Base-by-base conservation (phyloP, 2,329 filamentous ascomycete species). In the Exophiala sideris region DNA sequence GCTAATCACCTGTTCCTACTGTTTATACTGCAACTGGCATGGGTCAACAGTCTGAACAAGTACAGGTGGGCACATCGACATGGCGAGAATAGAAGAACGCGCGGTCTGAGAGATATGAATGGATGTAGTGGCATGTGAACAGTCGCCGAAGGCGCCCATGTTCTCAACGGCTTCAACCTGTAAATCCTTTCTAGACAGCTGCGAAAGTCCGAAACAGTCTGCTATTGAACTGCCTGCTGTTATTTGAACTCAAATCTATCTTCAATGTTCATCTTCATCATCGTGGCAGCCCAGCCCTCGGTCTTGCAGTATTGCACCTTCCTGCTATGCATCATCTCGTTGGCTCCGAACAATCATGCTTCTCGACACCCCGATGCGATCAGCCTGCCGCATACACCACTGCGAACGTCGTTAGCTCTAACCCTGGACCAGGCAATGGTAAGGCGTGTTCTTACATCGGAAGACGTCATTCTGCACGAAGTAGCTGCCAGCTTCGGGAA, bases 391-490 rank as follows among this genome's bases (percentile, higher is more conserved):
- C 51, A 39, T 60, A 60, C 39, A 60, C 57, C 57, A 60, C 57
- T 60, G 32, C 50, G 14, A 1, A 45, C 24, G 29, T 24, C 18
- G 57, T 57, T 42, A 60, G 54, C 44, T 45, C 32, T 21, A 20
- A 39, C 10, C 24, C 5, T 39, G 20, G 16, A 29, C 10, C 33
- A 21, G 14, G 21, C 21, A 39, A 20, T 16, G 24, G 18, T 24
- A 14, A 9, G n/a, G 39, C 33, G 7, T 51, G 9, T 36, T 51
- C 57, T 34, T 57, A 60, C 57, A 45, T 56, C 57, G 53, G 49
- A 97, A 97, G 71, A 97, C 76, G 73, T 97, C 92, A 79, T 97
- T 96, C 78, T 86, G 86, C 70, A 97, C 88, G 72, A 83, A 96
- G 79, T 87, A 96, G 74, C 80, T 84, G 65, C 84, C 86, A 24